phyloP scores from a whole-genome alignment of 2,329 filamentous ascomycete species.

The Penicillium sp. region DNA sequence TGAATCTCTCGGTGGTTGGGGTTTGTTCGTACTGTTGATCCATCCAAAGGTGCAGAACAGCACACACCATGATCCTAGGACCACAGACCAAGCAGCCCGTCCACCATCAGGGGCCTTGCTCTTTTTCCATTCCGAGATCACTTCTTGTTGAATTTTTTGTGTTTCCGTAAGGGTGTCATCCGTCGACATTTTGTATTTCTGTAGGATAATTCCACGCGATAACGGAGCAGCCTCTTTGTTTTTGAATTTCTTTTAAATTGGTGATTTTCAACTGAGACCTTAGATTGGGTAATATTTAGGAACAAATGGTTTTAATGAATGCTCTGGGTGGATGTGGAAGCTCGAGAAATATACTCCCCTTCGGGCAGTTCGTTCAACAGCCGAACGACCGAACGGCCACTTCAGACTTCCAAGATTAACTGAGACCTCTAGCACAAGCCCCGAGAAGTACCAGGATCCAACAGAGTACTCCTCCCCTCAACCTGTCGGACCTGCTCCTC shows the following conservation, averaged over 20 bases:
- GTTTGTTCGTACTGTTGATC: constrained; percentile 39
- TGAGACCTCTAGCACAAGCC: too few species aligned
- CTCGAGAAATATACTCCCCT: background rate
- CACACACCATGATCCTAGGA: constrained; percentile 46
- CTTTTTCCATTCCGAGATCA: background rate
- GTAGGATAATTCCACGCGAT: too few species aligned
- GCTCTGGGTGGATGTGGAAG: background rate
- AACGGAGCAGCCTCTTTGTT: too few species aligned
- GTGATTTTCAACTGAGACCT: background rate
- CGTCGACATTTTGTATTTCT: too few species aligned
- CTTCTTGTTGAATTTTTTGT: too few species aligned
- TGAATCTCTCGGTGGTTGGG: background rate
- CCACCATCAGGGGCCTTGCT: constrained; percentile 14
- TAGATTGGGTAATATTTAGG: background rate
- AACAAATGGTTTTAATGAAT: background rate
- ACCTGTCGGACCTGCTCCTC: too few species aligned
- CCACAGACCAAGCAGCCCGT: constrained; percentile 53
- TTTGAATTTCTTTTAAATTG: background rate
- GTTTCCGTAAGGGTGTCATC: too few species aligned
- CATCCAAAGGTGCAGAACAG: constrained; percentile 50
- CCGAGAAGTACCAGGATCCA: too few species aligned
- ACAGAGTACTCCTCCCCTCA: too few species aligned
- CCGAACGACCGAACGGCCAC: background rate
- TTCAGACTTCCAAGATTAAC: too few species aligned
- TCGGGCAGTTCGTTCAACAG: background rate